Base-by-base conservation (phyloP, 2,329 filamentous ascomycete genomes). In the Sporothrix sp. region DNA sequence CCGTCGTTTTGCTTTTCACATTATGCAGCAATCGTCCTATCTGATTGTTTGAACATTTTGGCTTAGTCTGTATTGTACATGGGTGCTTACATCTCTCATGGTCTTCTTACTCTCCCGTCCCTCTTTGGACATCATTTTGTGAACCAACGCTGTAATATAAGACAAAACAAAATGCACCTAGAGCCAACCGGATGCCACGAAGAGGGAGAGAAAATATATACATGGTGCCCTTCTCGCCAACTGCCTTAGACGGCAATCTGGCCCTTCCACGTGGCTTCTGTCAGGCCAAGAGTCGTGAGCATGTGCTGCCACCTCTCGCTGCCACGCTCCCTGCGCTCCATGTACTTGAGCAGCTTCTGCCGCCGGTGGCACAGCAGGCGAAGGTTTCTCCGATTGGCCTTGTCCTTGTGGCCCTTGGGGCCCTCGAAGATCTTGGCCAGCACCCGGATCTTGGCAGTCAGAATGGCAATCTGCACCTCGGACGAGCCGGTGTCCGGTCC, bases 381-480 rank as follows among this genome's bases (percentile, higher is more conserved):
- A 65, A 98, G 63, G 67, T 95, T 95, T 54, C 90, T 78, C 78
- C 94, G 95, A 71, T 96, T 96, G 65, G 88, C 79, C 73, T 94
- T 95, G 65, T 98, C 93, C 65, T 84, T 88, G 66, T 85, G 79
- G 5, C 84, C 87, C 58, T 73, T 69, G 53, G 81, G 77, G 37
- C 71, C 74, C 61, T 84, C 75, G 47, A 95, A 68, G 57, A 84
- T 82, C 58, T 85, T 75, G 14, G 85, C 83, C 45, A 98, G 66
- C 21, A 84, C 82, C 56, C 87, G 76, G 64, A 98, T 98, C 76
- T 96, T 97, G 52, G 88, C 79, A 3, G 93, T 98, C 65, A 98
- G 68, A 59, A 98, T 94, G 40, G 89, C 90, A 58, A 94, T 88
- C 72, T 98, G 93, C n/a, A 98, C 94, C 69, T 98, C 93, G 7